phyloP scores from a whole-genome alignment of 495 filamentous ascomycete genomes.

The Hyaloscypha hepaticicola region DNA sequence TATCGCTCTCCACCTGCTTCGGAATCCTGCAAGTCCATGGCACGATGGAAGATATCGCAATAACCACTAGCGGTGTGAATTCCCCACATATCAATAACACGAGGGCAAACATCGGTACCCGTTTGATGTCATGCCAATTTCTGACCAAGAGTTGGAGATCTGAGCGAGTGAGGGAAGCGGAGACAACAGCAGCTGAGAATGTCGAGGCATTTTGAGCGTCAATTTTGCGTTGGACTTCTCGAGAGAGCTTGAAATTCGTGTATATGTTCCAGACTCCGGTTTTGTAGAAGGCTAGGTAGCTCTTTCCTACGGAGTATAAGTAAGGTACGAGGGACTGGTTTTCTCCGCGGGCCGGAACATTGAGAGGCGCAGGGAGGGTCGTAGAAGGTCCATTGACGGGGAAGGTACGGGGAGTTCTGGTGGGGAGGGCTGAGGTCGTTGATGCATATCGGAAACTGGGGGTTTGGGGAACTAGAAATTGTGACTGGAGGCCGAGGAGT shows the following conservation, averaged over 20 bases:
- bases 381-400: slow-evolving; percentile 56
- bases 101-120: slow-evolving; percentile 73
- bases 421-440: slow-evolving; percentile 7
- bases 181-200: slow-evolving; percentile 33
- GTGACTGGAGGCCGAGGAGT: neutral
- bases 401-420: neutral
- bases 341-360: slow-evolving; percentile 45
- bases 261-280: slow-evolving; percentile 69
- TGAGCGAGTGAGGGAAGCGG: slow-evolving; percentile 46
- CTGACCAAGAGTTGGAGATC: slow-evolving; percentile 68
- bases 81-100: slow-evolving; percentile 78
- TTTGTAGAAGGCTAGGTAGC: slow-evolving; percentile 82
- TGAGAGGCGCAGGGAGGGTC: slow-evolving; percentile 59
- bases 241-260: slow-evolving; percentile 51
- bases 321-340: slow-evolving; percentile 37
- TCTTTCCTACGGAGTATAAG: slow-evolving; percentile 52
- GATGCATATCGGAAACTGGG: neutral
- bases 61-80: slow-evolving; percentile 72
- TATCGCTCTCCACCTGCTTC: slow-evolving; percentile 60
- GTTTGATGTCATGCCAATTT: slow-evolving; percentile 62
- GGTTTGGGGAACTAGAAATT: neutral
- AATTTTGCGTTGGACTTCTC: slow-evolving; percentile 34
- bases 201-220: slow-evolving; percentile 15
- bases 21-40: slow-evolving; percentile 83
- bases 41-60: slow-evolving; percentile 65